phyloP scores from a whole-genome alignment of 805 yeast genomes.

The Yamadazyma endophytica region DNA sequence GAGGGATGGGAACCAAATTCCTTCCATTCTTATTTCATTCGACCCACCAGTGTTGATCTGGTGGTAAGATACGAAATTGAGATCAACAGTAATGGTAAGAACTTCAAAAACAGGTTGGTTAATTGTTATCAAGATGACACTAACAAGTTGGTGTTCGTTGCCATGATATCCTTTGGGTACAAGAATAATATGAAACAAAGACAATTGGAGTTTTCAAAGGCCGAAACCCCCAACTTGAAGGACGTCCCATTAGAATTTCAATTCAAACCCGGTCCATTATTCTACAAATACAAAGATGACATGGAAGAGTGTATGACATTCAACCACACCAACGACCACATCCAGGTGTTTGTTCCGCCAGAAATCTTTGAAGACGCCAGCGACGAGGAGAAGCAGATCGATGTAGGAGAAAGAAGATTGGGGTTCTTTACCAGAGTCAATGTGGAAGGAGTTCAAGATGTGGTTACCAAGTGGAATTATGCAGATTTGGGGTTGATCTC shows the following conservation, averaged over 20 bases:
- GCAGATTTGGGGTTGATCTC: conserved; percentile 14
- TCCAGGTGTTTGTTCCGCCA: conserved; percentile 11
- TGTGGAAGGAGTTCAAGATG: conserved; percentile 20
- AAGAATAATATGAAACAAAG: conserved; percentile 20
- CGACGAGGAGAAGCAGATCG: conserved; percentile 9
- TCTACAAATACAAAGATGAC: conserved; percentile 22
- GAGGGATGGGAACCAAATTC: conserved; percentile 34
- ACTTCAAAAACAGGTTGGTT: conserved; percentile 30
- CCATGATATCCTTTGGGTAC: conserved; percentile 31
- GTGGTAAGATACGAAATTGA: conserved; percentile 30
- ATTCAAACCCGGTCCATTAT: conserved; percentile 21
- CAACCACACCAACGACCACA: conserved; percentile 21
- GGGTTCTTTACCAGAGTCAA: conserved; percentile 30
- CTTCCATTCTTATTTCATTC: conserved; percentile 35
- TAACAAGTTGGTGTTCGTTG: conserved; percentile 26
- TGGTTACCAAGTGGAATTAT: conserved; percentile 9
- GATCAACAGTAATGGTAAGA: conserved; percentile 29
- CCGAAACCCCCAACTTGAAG: conserved; percentile 14
- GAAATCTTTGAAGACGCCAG: conserved; percentile 13
- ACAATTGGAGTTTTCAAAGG: conserved; percentile 10
- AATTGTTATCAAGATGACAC: conserved; percentile 26
- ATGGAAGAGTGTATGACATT: conserved; percentile 11
- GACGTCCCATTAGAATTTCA: conserved; percentile 30
- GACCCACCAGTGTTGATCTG: conserved; percentile 26
- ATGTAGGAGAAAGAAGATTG: conserved; percentile 21